Percentiles rank a stretch among this genome's conserved stretches.
Evolutionary conservation across 176 grass and related monocot genomes (phyloP).

Genomic region (bread wheat (Triticum aestivum)): IWGSC_CS_RefSeq_v2.1 NC_057796.1:262883397-262883896

Average conservation of each 20-base stretch:
- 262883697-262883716: not conserved
- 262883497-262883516: slow-evolving; percentile 20
- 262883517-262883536: slow-evolving; percentile 27
- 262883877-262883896: not conserved
- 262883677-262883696: not conserved
- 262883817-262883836: slow-evolving; percentile 4
- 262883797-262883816: not conserved
- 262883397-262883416: slow-evolving; percentile 7
- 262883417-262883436: slow-evolving; percentile 19
- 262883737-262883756: slow-evolving; percentile 17
- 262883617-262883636: not conserved
- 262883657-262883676: not conserved
- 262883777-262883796: not conserved
- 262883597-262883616: too few relatives aligned
- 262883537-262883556: slow-evolving; percentile 35
- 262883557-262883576: not conserved
- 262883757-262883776: slow-evolving; percentile 10
- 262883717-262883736: not conserved
- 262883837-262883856: not conserved
- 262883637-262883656: not conserved
- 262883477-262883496: not conserved
- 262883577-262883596: not conserved
- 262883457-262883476: slow-evolving; percentile 34
- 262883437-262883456: slow-evolving; percentile 30
- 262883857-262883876: not conserved